phyloP scores from a whole-genome alignment of 805 yeast species.

The Lipomyces starkeyi region DNA sequence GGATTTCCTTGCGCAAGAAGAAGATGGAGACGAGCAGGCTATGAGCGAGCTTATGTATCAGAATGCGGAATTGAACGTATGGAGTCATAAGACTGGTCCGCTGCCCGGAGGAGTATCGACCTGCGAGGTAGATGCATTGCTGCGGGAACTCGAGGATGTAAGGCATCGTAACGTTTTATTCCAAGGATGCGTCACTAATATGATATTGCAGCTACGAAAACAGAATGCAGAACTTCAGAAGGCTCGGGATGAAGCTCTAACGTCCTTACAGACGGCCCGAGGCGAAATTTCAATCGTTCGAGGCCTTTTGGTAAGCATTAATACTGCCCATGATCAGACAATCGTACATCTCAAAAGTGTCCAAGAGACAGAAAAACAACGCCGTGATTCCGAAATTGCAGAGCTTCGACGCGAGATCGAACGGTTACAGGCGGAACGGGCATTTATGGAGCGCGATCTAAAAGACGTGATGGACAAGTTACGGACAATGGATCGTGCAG shows the following conservation, averaged over 20 bases:
- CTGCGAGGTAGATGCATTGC: neutral
- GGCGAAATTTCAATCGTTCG: slow-evolving; percentile 86
- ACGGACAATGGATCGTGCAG: slow-evolving; percentile 19
- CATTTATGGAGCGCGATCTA: slow-evolving; percentile 59
- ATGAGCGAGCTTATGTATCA: neutral
- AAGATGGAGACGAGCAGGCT: slow-evolving; percentile 35
- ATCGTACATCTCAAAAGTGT: slow-evolving; percentile 40
- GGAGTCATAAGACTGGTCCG: neutral
- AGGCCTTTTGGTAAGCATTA: slow-evolving; percentile 58
- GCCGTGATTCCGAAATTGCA: slow-evolving; percentile 48
- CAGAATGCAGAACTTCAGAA: slow-evolving; percentile 25
- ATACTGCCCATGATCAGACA: slow-evolving; percentile 41
- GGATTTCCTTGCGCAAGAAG: slow-evolving; percentile 8
- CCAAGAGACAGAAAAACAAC: slow-evolving; percentile 39
- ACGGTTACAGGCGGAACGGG: slow-evolving; percentile 59
- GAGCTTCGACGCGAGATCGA: slow-evolving; percentile 52
- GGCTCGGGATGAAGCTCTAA: slow-evolving; percentile 42
- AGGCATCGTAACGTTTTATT: neutral
- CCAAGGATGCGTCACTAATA: neutral
- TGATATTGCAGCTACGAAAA: slow-evolving; percentile 11
- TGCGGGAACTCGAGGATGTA: neutral
- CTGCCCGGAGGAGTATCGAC: neutral
- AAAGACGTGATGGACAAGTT: slow-evolving; percentile 44
- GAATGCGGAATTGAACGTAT: neutral
- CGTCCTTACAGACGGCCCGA: slow-evolving; percentile 57